Evolutionary conservation across 1,284 basidiomycete species (phyloP).

Genomic region (Marasmius fiardii): DNA sequence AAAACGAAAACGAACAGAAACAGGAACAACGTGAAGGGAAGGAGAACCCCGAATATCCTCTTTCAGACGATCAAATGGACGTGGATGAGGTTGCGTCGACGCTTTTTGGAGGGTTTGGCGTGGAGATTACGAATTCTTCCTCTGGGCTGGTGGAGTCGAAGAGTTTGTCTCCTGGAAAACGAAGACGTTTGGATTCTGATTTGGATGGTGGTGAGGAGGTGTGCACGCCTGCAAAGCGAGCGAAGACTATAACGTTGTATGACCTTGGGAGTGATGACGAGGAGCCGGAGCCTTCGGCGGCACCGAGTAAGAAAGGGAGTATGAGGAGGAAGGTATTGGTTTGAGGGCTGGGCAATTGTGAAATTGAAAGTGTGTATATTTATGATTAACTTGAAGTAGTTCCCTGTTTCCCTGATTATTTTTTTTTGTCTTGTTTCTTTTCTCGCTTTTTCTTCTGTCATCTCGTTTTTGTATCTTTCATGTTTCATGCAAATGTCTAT

Average conservation of each 20-base stretch:
- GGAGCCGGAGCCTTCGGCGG: background rate
- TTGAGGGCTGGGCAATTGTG: background rate
- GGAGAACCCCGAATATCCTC: background rate
- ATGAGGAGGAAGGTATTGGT: slow-evolving; percentile 3
- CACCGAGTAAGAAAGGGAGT: slow-evolving; percentile 1
- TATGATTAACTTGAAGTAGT: too few species aligned
- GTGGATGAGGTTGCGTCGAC: slow-evolving; percentile 6
- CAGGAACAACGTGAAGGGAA: background rate
- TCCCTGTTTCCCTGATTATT: too few species aligned
- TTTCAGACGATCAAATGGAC: slow-evolving; percentile 11
- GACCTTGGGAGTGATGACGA: slow-evolving; percentile 6
- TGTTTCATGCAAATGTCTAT: too few species aligned
- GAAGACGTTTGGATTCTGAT: background rate
- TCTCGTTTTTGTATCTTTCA: too few species aligned
- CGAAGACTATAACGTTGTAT: background rate
- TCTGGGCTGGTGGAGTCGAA: background rate
- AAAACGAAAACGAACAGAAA: background rate
- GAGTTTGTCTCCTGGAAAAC: background rate
- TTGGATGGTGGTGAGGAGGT: background rate
- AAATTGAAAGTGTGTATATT: too few species aligned
- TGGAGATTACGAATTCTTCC: background rate
- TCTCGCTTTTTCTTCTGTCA: too few species aligned
- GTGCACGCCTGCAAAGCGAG: background rate
- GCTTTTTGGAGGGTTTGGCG: background rate
- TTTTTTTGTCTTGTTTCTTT: too few species aligned